phyloP scores from a whole-genome alignment of 192 early-diverging fungal species.

The Coemansia sp. region DNA sequence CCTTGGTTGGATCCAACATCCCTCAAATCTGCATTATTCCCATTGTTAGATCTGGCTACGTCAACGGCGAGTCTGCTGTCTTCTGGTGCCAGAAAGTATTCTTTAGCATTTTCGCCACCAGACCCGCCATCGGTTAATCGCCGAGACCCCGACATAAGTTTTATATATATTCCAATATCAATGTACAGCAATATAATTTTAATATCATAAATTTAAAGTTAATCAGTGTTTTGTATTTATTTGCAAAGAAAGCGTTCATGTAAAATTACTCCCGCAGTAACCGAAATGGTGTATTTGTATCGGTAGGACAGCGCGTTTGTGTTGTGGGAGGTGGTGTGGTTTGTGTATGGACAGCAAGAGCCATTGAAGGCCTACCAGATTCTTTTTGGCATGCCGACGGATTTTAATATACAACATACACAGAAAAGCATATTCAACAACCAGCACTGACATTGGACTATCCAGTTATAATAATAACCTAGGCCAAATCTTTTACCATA shows the following conservation, averaged over 20 bases:
- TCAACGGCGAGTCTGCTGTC: neutral
- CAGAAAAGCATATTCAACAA: neutral
- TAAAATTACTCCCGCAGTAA: no score
- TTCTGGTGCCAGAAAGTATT: neutral
- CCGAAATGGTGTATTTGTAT: no score
- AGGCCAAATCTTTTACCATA: constrained; percentile 11
- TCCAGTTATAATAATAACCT: constrained; percentile 2
- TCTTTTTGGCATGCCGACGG: neutral
- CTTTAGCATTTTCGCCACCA: neutral
- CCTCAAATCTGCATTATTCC: neutral
- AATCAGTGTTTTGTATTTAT: neutral
- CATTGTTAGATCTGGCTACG: neutral
- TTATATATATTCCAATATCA: neutral
- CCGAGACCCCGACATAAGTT: neutral
- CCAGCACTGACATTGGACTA: no score
- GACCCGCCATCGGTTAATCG: neutral
- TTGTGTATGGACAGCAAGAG: neutral
- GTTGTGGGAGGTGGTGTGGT: neutral
- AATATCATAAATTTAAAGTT: neutral
- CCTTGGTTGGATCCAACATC: neutral
- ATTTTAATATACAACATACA: neutral
- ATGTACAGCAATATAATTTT: neutral
- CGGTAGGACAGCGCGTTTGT: neutral
- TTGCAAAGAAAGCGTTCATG: neutral
- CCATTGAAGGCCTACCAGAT: neutral